Conservation (phyloP, 2,329 filamentous ascomycete genomes). For the Pseudogymnoascus sp. region DNA sequence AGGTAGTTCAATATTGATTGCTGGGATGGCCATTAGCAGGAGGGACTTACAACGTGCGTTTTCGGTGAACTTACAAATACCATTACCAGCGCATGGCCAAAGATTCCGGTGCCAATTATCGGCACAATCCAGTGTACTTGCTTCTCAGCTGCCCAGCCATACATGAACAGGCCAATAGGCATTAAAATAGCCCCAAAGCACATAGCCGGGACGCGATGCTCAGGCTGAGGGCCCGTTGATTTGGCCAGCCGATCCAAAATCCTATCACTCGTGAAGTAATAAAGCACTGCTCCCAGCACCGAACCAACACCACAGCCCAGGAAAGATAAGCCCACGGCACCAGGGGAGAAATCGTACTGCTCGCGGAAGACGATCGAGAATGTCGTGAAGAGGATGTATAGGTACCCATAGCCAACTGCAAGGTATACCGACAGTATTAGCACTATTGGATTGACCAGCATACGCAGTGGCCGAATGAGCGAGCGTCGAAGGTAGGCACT, state of each 20-base stretch:
- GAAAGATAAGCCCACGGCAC: conserved; percentile 37
- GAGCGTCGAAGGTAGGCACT: background rate
- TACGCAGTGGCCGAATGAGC: conserved; percentile 3
- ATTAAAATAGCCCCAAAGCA: conserved; percentile 45
- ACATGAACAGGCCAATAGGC: conserved; percentile 46
- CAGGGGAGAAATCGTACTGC: conserved; percentile 36
- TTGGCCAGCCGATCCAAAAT: conserved; percentile 8
- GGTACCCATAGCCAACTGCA: conserved; percentile 19
- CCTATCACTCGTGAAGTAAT: conserved; percentile 16
- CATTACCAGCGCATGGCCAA: conserved; percentile 43
- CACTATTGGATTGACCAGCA: background rate
- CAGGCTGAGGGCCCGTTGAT: conserved; percentile 26
- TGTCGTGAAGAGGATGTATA: conserved; percentile 27
- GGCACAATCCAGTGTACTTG: conserved; percentile 50
- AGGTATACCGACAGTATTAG: conserved; percentile 16
- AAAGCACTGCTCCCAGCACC: conserved; percentile 26
- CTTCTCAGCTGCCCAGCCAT: conserved; percentile 48
- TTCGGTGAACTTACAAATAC: conserved; percentile 31
- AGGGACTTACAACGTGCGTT: background rate
- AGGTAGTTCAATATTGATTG: conserved; percentile 40
- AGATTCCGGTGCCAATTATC: conserved; percentile 46
- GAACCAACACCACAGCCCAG: conserved; percentile 38
- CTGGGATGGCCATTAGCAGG: background rate
- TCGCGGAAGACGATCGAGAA: conserved; percentile 25
- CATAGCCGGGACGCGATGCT: conserved; percentile 45